Conservation (phyloP, 306 rosid genomes). For the Oxytropis ochrocephala region DNA sequence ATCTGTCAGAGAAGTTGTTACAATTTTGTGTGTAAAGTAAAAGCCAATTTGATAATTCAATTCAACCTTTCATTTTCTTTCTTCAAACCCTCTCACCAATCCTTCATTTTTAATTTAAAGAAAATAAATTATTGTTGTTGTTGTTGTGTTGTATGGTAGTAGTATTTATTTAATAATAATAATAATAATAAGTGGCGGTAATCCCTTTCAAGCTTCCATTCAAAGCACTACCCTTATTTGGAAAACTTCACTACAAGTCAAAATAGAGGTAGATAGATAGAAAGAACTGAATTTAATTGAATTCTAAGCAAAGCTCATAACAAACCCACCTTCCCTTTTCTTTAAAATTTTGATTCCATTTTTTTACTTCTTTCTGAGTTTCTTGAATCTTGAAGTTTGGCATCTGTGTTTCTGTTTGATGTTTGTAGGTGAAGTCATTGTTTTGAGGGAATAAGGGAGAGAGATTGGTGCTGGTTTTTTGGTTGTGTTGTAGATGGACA, state of each 20-base stretch:
- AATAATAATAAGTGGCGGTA: not conserved
- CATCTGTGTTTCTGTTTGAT: conserved; percentile 2
- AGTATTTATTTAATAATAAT: not conserved
- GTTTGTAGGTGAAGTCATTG: conserved; percentile 21
- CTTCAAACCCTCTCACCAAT: not conserved
- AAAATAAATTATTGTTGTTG: not conserved
- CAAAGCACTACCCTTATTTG: conserved; percentile 22
- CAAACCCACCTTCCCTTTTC: conserved; percentile 23
- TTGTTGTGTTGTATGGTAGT: not conserved
- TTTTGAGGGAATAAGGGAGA: conserved; percentile 19
- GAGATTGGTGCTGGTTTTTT: conserved; percentile 23
- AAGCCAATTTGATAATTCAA: not conserved
- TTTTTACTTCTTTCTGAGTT: no score
- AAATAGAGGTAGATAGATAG: conserved; percentile 43
- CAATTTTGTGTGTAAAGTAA: conserved; percentile 37
- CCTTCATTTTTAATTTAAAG: not conserved
- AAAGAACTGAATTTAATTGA: conserved; percentile 34
- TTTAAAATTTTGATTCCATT: not conserved
- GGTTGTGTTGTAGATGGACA: conserved; percentile 43
- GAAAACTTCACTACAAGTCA: conserved; percentile 20
- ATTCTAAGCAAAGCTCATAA: conserved; percentile 51
- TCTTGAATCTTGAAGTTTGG: no score
- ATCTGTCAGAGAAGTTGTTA: conserved; percentile 32
- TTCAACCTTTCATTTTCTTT: not conserved
- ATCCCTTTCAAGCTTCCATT: conserved; percentile 21